These are phyloP conservation scores for Fraxinus albicans DNA, from an alignment of 305 asterid genomes.

Conservation along the genomic window DNA sequence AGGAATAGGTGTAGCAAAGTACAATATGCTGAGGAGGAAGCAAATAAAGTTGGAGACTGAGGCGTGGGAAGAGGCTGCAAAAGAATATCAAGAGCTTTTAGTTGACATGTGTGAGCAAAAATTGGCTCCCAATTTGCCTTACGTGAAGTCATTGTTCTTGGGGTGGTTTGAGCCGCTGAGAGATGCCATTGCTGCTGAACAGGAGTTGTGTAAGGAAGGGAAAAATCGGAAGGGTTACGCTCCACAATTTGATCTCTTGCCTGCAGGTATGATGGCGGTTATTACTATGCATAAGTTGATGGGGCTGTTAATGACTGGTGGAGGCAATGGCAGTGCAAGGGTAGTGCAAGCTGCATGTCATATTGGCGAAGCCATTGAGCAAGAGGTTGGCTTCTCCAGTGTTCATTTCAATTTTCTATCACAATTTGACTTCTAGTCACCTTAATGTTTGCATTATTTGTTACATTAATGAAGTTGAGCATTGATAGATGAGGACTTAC, in stretches of 20 bases:
- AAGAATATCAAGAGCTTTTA: slow-evolving; percentile 80
- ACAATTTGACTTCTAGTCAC: not conserved
- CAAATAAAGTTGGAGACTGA: slow-evolving; percentile 85
- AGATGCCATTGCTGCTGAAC: slow-evolving; percentile 61
- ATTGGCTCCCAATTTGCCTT: slow-evolving; percentile 92
- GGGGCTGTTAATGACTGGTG: slow-evolving; percentile 87
- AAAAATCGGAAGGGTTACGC: slow-evolving; percentile 55
- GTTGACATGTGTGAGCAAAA: slow-evolving; percentile 93
- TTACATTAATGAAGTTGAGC: not conserved
- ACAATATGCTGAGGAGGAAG: slow-evolving; percentile 58
- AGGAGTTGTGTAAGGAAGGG: slow-evolving; percentile 54
- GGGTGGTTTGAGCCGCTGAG: slow-evolving; percentile 98
- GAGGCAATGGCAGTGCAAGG: slow-evolving; percentile 65
- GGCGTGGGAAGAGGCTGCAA: slow-evolving; percentile 92
- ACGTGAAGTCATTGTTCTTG: slow-evolving; percentile 77
- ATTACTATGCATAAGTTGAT: slow-evolving; percentile 92
- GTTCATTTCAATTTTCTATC: not conserved
- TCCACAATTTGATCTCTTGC: slow-evolving; percentile 60
- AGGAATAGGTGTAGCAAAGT: slow-evolving; percentile 72
- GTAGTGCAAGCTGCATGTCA: slow-evolving; percentile 72
- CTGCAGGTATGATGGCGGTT: slow-evolving; percentile 96
- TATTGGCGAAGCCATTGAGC: slow-evolving; percentile 91
- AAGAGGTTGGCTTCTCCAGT: slow-evolving; percentile 60
- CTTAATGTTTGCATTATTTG: not conserved
- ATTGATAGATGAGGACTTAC: not conserved